A percentile compares a stretch with the other conserved stretches of the same genome.
These are phyloP conservation scores for Athelia psychrophila DNA, from an alignment of 1,284 basidiomycete genomes.

Conservation along the genomic window DNA sequence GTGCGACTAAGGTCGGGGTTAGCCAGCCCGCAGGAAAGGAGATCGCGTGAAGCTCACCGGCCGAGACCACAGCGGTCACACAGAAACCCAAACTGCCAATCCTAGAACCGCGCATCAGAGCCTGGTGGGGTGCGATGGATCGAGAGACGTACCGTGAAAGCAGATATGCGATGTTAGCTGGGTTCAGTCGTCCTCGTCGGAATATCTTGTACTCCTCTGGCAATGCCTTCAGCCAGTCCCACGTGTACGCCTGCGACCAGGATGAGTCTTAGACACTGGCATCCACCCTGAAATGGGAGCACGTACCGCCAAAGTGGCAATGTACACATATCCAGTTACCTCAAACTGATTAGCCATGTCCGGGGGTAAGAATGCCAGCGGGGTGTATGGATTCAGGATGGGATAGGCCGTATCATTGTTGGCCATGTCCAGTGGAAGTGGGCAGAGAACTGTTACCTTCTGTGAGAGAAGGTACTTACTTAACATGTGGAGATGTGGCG, in stretches of 20 bases:
- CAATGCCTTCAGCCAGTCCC: constrained; percentile 15
- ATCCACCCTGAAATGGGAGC: not conserved
- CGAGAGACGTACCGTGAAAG: constrained; percentile 9
- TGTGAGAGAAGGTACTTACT: too few species aligned
- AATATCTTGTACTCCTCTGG: constrained; percentile 11
- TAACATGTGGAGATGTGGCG: too few species aligned
- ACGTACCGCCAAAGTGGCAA: constrained; percentile 16
- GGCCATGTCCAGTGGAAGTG: too few species aligned
- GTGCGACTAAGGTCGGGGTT: too few species aligned
- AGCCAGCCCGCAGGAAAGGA: too few species aligned
- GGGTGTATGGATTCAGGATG: constrained; percentile 10
- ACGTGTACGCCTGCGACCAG: constrained; percentile 11
- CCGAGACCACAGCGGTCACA: too few species aligned
- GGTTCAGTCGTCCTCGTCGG: constrained; percentile 6
- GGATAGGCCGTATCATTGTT: not conserved
- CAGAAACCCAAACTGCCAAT: too few species aligned
- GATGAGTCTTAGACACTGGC: not conserved
- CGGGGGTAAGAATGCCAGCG: constrained; percentile 14
- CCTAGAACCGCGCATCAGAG: not conserved
- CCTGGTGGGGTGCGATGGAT: too few species aligned
- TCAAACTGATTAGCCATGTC: constrained; percentile 13
- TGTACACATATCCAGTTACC: constrained; percentile 11
- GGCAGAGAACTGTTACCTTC: too few species aligned
- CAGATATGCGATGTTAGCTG: constrained; percentile 11
- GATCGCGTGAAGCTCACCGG: too few species aligned